Evolutionary conservation across 169 alveolate genomes (phyloP).

Genomic region (Cryptosporidium canis): DNA sequence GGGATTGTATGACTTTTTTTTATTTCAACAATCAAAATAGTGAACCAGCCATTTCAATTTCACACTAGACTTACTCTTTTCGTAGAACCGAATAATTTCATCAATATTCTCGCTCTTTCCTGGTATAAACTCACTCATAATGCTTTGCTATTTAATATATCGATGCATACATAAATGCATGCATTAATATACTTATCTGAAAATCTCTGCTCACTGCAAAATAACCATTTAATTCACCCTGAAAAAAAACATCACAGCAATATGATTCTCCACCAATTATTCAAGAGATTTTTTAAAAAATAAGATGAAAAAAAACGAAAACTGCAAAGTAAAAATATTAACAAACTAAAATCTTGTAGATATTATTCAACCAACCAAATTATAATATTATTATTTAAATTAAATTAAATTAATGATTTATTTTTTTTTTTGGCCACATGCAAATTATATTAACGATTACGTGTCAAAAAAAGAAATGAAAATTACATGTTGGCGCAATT

Average conservation of each 20-base stretch:
- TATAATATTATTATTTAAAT: no score
- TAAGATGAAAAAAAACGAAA: no score
- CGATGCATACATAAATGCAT: neutral
- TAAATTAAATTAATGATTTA: neutral
- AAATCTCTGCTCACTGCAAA: no score
- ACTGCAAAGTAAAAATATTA: no score
- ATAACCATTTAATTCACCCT: no score
- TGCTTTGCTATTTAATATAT: neutral
- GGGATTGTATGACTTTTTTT: conserved; percentile 46
- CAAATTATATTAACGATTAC: no score
- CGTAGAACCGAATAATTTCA: conserved; percentile 42
- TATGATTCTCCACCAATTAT: no score
- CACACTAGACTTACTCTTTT: conserved; percentile 40
- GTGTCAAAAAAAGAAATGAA: neutral
- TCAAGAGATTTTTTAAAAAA: no score
- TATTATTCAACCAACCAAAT: no score
- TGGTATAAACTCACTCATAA: conserved; percentile 22
- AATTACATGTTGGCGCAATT: neutral
- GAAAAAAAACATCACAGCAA: no score
- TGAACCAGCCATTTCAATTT: neutral
- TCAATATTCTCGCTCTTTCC: conserved; percentile 51
- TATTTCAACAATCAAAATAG: neutral
- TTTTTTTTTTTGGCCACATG: neutral
- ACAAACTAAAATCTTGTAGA: no score
- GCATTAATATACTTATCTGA: neutral